Base-by-base conservation (phyloP, 768 basidiomycete genomes). In the Mycena pura region DNA sequence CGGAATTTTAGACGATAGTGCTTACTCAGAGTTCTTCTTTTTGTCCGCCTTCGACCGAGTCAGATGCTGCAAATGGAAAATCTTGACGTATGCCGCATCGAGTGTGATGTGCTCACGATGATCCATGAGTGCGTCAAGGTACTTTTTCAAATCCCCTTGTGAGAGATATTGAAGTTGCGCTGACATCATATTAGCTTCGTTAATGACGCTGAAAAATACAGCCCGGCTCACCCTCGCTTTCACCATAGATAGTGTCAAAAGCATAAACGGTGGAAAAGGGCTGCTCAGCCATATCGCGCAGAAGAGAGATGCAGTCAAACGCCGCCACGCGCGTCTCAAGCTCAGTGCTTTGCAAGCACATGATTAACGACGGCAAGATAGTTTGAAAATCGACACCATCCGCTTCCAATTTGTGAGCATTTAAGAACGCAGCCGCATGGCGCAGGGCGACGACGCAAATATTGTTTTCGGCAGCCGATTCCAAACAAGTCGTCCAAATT, bases 391-490 rank as follows among this genome's bases (percentile, higher is more conserved):
- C 95, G 5, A 89, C 73, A 14, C 81, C 77, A 34, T 81, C 78
- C 39, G 80, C 75, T 44, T 82, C 77, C 2, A 78, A 69, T 1
- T 81, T 70, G 72, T 93, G 88, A 0, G 95, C 93, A 45, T 87
- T 82, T 13, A 99, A 73, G 74, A 96, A 96, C 0, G 94, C 92
- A 3, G 83, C 79, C 19, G 88, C 87, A 70, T 98, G 95, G 5
- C 82, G 77, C 9, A 98, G 77, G 0, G 94, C 88, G 2, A 86
- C 80, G 3, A 82, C 74, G 57, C 75, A 81, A 60, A 79, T 80
- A 46, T 75, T 65, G 19, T 72, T 65, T 3, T 74, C 68, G 9
- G 69, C 63, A 15, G 71, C 67, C 21, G 74, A 69, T 10, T 69
- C 62, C 14, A 68, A 51, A 10, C 70, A 62, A 0, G 70, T 67